Conservation (phyloP, 441 rosid genomes). For the Geranium incanum region DNA sequence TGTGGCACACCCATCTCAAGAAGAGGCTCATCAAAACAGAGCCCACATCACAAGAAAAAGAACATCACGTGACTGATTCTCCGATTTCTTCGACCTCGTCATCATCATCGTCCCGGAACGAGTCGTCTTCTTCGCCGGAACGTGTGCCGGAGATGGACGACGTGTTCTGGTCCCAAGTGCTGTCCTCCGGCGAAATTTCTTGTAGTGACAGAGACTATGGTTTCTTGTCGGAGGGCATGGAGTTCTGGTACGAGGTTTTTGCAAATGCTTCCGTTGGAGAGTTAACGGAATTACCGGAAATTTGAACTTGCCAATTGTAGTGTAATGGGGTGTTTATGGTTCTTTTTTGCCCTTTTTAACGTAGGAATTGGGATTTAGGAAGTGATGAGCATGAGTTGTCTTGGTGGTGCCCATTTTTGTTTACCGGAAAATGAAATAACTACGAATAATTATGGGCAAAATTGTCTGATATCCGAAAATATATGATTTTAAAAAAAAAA, state of each 20-base stretch:
- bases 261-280: slow-evolving; percentile 2
- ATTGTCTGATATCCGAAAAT: neutral
- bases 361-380: neutral
- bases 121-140: neutral
- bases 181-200: slow-evolving; percentile 8
- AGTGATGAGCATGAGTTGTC: neutral
- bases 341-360: neutral
- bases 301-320: neutral
- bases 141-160: slow-evolving; percentile 21
- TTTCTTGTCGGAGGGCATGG: slow-evolving; percentile 19
- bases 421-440: neutral
- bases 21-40: slow-evolving; percentile 23
- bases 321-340: neutral
- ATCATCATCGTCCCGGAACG: neutral
- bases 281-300: neutral
- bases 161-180: slow-evolving; percentile 35
- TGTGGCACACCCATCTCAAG: slow-evolving; percentile 48
- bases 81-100: neutral
- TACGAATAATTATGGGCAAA: neutral
- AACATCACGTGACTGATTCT: neutral
- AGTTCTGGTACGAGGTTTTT: slow-evolving; percentile 24
- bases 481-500: no score
- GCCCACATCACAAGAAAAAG: neutral
- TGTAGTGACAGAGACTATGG: slow-evolving; percentile 7
- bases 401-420: slow-evolving; percentile 1